Evolutionary conservation across 345 rosid genomes (phyloP).

Genomic region (Dipteronia sinensis): DNA sequence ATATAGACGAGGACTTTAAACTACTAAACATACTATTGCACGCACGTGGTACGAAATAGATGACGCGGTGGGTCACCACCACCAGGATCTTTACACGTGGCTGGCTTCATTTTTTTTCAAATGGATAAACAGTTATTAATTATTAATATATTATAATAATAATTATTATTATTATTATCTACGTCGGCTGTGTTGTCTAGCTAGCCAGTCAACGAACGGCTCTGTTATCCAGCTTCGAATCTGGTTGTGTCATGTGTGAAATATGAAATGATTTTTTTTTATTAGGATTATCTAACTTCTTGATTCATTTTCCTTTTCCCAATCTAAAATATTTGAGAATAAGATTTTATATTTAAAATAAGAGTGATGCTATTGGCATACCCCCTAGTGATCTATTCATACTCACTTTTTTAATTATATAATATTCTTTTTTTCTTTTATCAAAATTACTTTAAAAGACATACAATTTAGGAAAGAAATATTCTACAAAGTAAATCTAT

Average conservation of each 20-base stretch:
- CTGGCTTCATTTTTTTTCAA: not conserved
- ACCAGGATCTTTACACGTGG: slow-evolving; percentile 39
- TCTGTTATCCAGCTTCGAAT: slow-evolving; percentile 5
- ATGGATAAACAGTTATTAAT: not conserved
- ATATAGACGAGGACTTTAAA: slow-evolving; percentile 16
- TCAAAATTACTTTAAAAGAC: no score
- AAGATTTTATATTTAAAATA: no score
- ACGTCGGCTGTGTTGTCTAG: slow-evolving; percentile 25
- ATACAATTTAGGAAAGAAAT: no score
- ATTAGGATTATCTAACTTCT: no score
- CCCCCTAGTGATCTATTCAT: no score
- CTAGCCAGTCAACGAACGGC: slow-evolving; percentile 50
- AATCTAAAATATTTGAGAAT: no score
- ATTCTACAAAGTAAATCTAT: no score
- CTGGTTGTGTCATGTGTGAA: not conserved
- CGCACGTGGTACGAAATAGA: no score
- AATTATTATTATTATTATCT: not conserved
- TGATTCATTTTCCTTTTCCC: no score
- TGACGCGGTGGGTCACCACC: slow-evolving; percentile 28
- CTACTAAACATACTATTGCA: not conserved
- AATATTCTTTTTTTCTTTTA: no score
- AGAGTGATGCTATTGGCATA: no score
- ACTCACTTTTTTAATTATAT: no score
- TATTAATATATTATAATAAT: not conserved
- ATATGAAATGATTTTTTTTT: not conserved